phyloP scores from a whole-genome alignment of 305 asterid species.

The Fraxinus velutina region DNA sequence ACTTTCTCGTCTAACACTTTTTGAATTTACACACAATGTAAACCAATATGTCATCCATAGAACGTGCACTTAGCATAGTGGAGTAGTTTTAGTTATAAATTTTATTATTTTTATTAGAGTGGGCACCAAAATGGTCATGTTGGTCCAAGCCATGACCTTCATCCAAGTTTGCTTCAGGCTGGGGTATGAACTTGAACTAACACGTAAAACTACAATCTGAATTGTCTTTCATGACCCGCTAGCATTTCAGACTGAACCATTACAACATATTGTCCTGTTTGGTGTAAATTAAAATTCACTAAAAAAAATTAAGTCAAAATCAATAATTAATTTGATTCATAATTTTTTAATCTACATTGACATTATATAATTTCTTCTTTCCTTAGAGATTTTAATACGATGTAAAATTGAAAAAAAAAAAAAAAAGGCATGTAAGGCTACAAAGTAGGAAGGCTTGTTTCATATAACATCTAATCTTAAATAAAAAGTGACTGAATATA shows the following conservation, averaged over 20 bases:
- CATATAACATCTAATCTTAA: too few relatives aligned
- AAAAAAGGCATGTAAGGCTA: too few relatives aligned
- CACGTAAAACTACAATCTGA: too few relatives aligned
- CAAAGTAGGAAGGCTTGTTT: too few relatives aligned
- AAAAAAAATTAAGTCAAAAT: not conserved
- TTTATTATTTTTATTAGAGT: too few relatives aligned
- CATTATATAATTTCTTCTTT: not conserved
- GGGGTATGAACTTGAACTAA: not conserved
- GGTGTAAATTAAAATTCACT: not conserved
- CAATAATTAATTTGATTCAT: not conserved
- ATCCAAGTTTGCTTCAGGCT: not conserved
- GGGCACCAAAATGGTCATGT: not conserved
- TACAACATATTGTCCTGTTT: not conserved
- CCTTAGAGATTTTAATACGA: not conserved
- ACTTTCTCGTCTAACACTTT: not conserved
- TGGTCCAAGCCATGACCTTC: not conserved
- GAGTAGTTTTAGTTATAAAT: not conserved
- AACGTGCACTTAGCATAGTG: not conserved
- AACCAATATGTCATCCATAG: not conserved
- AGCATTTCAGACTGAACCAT: not conserved
- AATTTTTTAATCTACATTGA: not conserved
- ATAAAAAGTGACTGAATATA: too few relatives aligned
- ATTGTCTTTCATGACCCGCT: too few relatives aligned
- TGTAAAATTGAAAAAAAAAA: too few relatives aligned
- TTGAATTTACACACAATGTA: not conserved